A percentile compares a stretch with the other conserved stretches of the same genome.
Evolutionary conservation across 164 flowering plant genomes (phyloP).

Genomic region (Saururus chinensis): DNA sequence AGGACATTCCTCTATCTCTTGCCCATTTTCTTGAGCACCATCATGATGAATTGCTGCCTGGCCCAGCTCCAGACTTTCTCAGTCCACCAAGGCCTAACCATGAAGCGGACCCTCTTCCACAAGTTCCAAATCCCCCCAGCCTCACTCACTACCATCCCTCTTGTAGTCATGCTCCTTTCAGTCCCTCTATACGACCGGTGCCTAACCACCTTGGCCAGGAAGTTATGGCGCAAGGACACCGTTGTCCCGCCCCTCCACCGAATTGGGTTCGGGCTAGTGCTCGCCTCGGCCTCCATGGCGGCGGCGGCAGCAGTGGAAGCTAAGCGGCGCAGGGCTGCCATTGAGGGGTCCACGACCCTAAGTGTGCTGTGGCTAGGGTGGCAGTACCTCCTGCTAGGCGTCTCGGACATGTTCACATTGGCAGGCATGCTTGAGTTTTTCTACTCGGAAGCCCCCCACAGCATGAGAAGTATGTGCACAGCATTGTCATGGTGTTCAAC

Average conservation of each 20-base stretch:
- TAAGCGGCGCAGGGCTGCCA: conserved; percentile 26
- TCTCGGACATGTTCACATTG: conserved; percentile 47
- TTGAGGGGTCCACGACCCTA: conserved; percentile 29
- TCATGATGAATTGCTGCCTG: conserved; percentile 45
- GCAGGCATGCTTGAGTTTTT: conserved; percentile 45
- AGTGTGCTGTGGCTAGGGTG: conserved; percentile 35
- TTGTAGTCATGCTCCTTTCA: conserved; percentile 28
- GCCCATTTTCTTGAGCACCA: conserved; percentile 41
- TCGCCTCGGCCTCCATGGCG: conserved; percentile 38
- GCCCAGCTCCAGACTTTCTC: conserved; percentile 61
- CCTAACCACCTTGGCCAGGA: conserved; percentile 18
- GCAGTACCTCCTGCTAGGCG: conserved; percentile 44
- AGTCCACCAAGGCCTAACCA: conserved; percentile 42
- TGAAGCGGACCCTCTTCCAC: conserved; percentile 34
- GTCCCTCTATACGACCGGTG: conserved; percentile 32
- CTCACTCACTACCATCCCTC: conserved; percentile 36
- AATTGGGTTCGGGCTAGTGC: conserved; percentile 34
- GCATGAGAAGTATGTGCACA: conserved; percentile 36
- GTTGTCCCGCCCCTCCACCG: conserved; percentile 42
- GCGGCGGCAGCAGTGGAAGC: conserved; percentile 33
- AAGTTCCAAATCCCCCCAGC: conserved; percentile 40
- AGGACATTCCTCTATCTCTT: conserved; percentile 29
- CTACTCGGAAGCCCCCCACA: conserved; percentile 44
- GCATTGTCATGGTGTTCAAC: conserved; percentile 41
- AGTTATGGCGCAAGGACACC: conserved; percentile 15